phyloP scores from a whole-genome alignment of 164 flowering plant genomes.

The Vitis cinerea region DNA sequence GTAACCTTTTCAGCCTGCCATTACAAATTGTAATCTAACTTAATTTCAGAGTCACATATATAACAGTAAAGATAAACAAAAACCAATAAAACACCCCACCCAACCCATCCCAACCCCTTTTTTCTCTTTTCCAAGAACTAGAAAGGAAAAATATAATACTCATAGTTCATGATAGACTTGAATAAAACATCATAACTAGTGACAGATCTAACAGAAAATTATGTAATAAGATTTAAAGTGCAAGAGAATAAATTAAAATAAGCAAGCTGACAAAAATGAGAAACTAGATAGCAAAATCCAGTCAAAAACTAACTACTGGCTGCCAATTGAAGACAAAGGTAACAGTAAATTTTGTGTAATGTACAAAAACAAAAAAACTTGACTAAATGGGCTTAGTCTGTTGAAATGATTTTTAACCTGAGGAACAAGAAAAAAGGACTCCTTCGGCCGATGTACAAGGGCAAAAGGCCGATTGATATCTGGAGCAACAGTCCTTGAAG shows the following conservation, averaged over 20 bases:
- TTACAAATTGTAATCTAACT: constrained; percentile 2
- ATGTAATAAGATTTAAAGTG: too few species aligned
- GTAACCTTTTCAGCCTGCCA: constrained; percentile 87
- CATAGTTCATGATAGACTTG: too few species aligned
- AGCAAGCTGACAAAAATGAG: background rate
- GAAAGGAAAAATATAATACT: too few species aligned
- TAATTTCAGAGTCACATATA: background rate
- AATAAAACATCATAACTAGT: too few species aligned
- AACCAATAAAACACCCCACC: background rate
- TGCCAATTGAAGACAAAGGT: background rate
- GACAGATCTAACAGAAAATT: too few species aligned
- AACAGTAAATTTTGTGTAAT: too few species aligned
- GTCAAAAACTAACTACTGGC: background rate
- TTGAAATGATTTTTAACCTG: constrained; percentile 46
- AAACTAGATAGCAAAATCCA: background rate
- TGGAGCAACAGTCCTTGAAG: constrained; percentile 62
- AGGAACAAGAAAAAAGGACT: constrained; percentile 84
- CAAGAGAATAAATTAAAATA: background rate
- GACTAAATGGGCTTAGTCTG: background rate
- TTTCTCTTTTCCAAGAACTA: too few species aligned
- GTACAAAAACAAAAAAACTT: background rate
- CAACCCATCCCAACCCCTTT: too few species aligned
- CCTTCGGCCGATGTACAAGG: constrained; percentile 88
- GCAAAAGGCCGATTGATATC: constrained; percentile 65
- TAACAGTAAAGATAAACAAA: too few species aligned